Percentiles rank a stretch among this genome's conserved stretches.
Conservation (phyloP, 2,329 filamentous ascomycete species). For the Penicillium italicum region DNA sequence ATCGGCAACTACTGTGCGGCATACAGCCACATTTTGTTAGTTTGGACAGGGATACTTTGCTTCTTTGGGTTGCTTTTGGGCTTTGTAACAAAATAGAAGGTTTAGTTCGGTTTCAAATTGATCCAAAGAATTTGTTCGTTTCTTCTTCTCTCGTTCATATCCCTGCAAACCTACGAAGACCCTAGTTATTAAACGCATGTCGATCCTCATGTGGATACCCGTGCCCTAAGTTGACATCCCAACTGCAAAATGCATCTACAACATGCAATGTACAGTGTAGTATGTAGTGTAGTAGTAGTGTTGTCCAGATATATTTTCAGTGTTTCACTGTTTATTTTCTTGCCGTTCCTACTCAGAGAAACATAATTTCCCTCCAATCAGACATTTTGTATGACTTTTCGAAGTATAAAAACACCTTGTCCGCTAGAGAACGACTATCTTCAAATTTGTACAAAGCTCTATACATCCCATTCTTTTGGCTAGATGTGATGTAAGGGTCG, state of each 20-base stretch:
- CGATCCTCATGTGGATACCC: conserved; percentile 9
- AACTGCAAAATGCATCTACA: background rate
- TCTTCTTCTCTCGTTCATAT: background rate
- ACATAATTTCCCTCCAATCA: too few species aligned
- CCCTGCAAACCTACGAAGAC: background rate
- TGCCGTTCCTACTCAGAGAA: background rate
- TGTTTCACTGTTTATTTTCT: background rate
- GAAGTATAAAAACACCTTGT: too few species aligned
- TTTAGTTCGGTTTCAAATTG: background rate
- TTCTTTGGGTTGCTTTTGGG: background rate
- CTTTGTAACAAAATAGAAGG: background rate
- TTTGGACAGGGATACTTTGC: background rate
- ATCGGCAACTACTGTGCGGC: conserved; percentile 2
- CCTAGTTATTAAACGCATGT: conserved; percentile 1
- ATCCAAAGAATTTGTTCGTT: background rate
- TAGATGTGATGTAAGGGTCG: too few species aligned
- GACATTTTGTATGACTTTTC: too few species aligned
- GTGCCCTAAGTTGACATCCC: conserved; percentile 5
- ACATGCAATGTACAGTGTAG: too few species aligned
- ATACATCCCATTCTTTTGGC: too few species aligned
- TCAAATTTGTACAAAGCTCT: too few species aligned
- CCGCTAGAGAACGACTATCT: too few species aligned
- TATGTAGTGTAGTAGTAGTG: background rate
- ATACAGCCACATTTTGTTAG: background rate
- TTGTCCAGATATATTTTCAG: background rate